Conservation (phyloP, 2,329 filamentous ascomycete species). For the Pseudogymnoascus sp. region DNA sequence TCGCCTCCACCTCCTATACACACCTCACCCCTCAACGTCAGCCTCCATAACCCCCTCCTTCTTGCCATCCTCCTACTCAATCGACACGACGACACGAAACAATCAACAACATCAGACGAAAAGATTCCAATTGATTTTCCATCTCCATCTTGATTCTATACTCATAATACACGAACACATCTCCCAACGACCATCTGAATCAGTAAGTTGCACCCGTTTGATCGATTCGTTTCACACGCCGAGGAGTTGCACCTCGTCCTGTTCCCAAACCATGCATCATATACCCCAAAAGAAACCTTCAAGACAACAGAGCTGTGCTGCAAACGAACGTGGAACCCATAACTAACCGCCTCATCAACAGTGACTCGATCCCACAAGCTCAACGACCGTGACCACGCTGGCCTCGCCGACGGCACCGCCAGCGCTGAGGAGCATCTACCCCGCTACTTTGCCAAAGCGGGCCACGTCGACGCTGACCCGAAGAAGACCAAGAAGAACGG, state of each 20-base stretch:
- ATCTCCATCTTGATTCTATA: constrained; percentile 1
- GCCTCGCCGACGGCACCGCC: constrained; percentile 66
- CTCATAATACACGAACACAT: not conserved
- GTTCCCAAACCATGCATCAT: not conserved
- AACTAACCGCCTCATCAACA: constrained; percentile 32
- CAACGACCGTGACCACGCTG: constrained; percentile 87
- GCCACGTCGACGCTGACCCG: constrained; percentile 73
- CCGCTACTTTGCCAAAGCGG: constrained; percentile 87
- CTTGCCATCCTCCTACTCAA: not conserved
- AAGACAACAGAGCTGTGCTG: not conserved
- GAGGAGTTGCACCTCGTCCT: not conserved
- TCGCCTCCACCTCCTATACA: not conserved
- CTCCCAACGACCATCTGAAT: not conserved
- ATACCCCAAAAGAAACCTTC: not conserved
- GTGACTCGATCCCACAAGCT: constrained; percentile 98
- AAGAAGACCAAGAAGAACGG: constrained; percentile 97
- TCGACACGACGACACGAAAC: not conserved
- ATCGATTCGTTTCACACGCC: not conserved
- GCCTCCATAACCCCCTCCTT: not conserved
- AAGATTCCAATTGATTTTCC: not conserved
- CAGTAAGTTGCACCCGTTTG: constrained; percentile 1
- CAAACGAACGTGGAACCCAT: not conserved
- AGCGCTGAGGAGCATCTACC: constrained; percentile 67
- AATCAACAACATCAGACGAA: not conserved
- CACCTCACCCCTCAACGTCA: not conserved